phyloP scores from a whole-genome alignment of 2,329 filamentous ascomycete genomes.

The Anthostomella pinea region DNA sequence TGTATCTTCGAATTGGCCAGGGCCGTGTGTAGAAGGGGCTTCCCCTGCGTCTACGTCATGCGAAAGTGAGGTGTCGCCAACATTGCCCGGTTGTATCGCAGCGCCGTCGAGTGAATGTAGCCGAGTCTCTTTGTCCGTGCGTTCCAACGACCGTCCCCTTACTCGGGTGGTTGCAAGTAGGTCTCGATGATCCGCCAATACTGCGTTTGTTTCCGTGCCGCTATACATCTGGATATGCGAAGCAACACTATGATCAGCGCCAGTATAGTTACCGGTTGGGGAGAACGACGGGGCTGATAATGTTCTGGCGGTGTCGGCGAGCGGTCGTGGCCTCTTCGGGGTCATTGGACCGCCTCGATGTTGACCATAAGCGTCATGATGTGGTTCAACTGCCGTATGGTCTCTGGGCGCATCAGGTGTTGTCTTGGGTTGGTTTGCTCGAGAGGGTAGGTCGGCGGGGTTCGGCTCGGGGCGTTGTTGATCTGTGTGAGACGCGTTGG shows the following conservation, averaged over 20 bases:
- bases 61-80: slow-evolving; percentile 34
- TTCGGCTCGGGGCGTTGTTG: slow-evolving; percentile 26
- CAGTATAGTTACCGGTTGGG: slow-evolving; percentile 15
- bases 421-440: slow-evolving; percentile 19
- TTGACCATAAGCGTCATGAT: slow-evolving; percentile 36
- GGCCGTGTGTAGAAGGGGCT: no score
- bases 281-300: slow-evolving; percentile 27
- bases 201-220: slow-evolving; percentile 32
- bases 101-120: slow-evolving; percentile 28
- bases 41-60: slow-evolving; percentile 14
- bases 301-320: slow-evolving; percentile 32
- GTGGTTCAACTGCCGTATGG: slow-evolving; percentile 21
- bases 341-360: slow-evolving; percentile 38
- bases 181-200: slow-evolving; percentile 35
- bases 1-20: slow-evolving; percentile 15
- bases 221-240: slow-evolving; percentile 28
- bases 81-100: slow-evolving; percentile 26
- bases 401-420: slow-evolving; percentile 16
- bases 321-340: slow-evolving; percentile 32
- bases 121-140: slow-evolving; percentile 41
- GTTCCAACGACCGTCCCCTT: slow-evolving; percentile 41
- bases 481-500: slow-evolving; percentile 25
- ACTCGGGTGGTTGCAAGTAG: slow-evolving; percentile 30
- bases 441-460: slow-evolving; percentile 17
- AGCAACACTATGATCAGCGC: slow-evolving; percentile 17